Conservation (phyloP, 2,329 filamentous ascomycete species). For the Fusarium decemcellulare region DNA sequence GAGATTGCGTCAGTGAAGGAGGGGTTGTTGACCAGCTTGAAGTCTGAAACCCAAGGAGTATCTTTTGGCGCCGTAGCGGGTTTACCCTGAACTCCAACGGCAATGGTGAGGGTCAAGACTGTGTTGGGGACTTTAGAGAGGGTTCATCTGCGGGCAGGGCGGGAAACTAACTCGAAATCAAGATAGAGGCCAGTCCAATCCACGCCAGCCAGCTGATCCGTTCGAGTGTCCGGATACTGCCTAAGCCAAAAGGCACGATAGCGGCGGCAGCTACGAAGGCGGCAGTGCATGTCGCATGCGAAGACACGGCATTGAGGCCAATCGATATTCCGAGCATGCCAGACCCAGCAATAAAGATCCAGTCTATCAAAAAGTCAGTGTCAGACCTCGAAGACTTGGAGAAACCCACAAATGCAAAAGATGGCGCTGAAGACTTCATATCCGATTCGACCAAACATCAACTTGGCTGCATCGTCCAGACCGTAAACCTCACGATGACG, state of each 20-base stretch:
- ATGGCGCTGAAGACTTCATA: conserved; percentile 57
- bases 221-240: conserved; percentile 51
- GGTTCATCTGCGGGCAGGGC: no score
- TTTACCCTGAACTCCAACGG: conserved; percentile 38
- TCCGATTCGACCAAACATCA: conserved; percentile 63
- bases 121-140: no score
- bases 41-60: conserved; percentile 49
- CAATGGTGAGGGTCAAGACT: conserved; percentile 42
- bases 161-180: conserved; percentile 32
- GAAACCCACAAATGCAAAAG: conserved; percentile 55
- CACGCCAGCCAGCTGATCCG: conserved; percentile 52
- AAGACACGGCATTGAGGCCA: conserved; percentile 56
- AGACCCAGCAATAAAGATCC: conserved; percentile 37
- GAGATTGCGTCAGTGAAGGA: conserved; percentile 51
- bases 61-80: conserved; percentile 31
- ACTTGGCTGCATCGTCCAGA: conserved; percentile 65
- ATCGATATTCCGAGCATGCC: conserved; percentile 52
- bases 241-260: conserved; percentile 47
- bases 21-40: conserved; percentile 48
- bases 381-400: no score
- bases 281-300: conserved; percentile 56
- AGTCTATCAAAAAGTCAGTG: conserved; percentile 1
- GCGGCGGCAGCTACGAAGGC: conserved; percentile 57
- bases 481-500: conserved; percentile 65
- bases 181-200: conserved; percentile 40